Percentiles rank a stretch among this genome's conserved stretches.
Evolutionary conservation across 2,329 filamentous ascomycete species (phyloP).

Genomic region (Nannizzia gypsea): DNA sequence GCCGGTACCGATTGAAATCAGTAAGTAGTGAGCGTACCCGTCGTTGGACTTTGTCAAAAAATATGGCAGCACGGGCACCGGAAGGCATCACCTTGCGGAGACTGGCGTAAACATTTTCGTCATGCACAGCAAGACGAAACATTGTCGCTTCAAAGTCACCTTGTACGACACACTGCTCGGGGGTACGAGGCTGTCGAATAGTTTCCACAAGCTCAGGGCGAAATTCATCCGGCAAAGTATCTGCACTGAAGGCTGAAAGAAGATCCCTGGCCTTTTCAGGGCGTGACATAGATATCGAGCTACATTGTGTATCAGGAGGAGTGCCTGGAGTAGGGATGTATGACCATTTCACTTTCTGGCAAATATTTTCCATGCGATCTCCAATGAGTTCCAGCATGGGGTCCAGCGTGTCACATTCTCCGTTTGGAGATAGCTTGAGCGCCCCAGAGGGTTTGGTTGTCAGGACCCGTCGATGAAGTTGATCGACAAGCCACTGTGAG

Average conservation of each 20-base stretch:
- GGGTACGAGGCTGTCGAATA: slow-evolving; percentile 22
- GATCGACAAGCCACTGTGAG: slow-evolving; percentile 32
- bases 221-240: slow-evolving; percentile 32
- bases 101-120: slow-evolving; percentile 31
- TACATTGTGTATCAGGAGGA: slow-evolving; percentile 3
- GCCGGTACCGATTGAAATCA: slow-evolving; percentile 32
- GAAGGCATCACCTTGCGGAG: slow-evolving; percentile 34
- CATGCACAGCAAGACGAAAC: slow-evolving; percentile 35
- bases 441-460: slow-evolving; percentile 19
- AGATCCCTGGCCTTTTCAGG: slow-evolving; percentile 34
- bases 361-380: slow-evolving; percentile 23
- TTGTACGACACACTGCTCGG: slow-evolving; percentile 35
- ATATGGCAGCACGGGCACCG: slow-evolving; percentile 32
- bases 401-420: slow-evolving; percentile 21
- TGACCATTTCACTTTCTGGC: slow-evolving; percentile 26
- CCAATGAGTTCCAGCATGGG: slow-evolving; percentile 25
- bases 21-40: slow-evolving; percentile 25
- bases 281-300: slow-evolving; percentile 23
- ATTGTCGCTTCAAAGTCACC: slow-evolving; percentile 36
- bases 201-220: slow-evolving; percentile 29
- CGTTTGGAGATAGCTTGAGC: slow-evolving; percentile 24
- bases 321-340: slow-evolving; percentile 21
- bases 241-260: slow-evolving; percentile 33
- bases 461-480: slow-evolving; percentile 28
- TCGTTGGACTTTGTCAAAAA: slow-evolving; percentile 33